These are phyloP conservation scores for Vitis amurensis DNA, from an alignment of 164 flowering plant species.

Conservation along the genomic window DNA sequence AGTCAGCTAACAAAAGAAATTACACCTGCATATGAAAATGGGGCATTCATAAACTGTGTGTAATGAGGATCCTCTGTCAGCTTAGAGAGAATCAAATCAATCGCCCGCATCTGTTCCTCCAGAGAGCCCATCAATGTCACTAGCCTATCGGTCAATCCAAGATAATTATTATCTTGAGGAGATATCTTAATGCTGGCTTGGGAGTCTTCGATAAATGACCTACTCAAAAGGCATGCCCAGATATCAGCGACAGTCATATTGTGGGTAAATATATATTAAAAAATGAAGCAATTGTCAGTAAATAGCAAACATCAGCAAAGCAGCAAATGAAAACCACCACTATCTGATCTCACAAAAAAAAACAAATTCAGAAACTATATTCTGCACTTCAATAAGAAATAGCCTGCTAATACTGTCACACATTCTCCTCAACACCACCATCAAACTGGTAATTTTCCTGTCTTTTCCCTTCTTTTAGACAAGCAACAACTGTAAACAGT, in stretches of 20 bases:
- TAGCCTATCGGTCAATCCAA: conserved; percentile 82
- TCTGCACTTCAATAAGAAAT: neutral
- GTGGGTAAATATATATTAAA: neutral
- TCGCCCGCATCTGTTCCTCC: conserved; percentile 83
- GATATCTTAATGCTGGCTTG: conserved; percentile 92
- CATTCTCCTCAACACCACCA: neutral
- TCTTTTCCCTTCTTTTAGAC: neutral
- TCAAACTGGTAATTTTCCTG: neutral
- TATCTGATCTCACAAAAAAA: neutral
- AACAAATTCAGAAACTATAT: neutral
- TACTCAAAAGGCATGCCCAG: conserved; percentile 31
- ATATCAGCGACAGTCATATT: neutral
- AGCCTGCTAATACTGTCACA: neutral
- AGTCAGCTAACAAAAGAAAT: conserved; percentile 3
- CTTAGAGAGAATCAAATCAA: conserved; percentile 73
- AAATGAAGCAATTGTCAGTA: neutral
- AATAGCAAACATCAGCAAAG: neutral
- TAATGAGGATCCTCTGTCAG: conserved; percentile 80
- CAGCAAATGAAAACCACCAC: neutral
- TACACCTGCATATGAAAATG: conserved; percentile 89
- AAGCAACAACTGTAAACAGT: neutral
- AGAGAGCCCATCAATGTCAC: conserved; percentile 80
- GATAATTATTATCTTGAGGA: conserved; percentile 71
- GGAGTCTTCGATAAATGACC: conserved; percentile 94
- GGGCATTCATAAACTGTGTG: conserved; percentile 60